These are phyloP conservation scores for Rasamsonia emersonii DNA, from an alignment of 2,329 filamentous ascomycete species.

Conservation along the genomic window DNA sequence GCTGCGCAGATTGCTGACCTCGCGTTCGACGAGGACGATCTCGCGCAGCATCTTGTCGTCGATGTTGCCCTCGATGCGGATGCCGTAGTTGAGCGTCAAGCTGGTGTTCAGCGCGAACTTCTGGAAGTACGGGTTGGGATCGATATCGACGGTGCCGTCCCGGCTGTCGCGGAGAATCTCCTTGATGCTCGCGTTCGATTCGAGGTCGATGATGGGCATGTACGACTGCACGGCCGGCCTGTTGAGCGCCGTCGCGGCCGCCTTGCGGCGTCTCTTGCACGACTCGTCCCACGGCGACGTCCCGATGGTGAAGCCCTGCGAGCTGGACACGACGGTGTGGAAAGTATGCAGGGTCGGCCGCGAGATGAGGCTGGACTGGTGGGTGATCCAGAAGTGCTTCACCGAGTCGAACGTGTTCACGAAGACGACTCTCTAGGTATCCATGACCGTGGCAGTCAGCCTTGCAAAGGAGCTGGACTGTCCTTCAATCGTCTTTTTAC, in stretches of 20 bases:
- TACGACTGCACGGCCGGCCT: constrained; percentile 67
- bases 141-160: constrained; percentile 54
- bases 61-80: constrained; percentile 62
- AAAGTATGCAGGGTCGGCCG: constrained; percentile 72
- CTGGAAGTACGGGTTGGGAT: constrained; percentile 65
- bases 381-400: constrained; percentile 63
- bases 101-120: constrained; percentile 69
- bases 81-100: constrained; percentile 69
- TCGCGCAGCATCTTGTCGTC: constrained; percentile 60
- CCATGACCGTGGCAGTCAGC: background rate
- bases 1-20: constrained; percentile 65
- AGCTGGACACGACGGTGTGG: constrained; percentile 66
- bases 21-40: constrained; percentile 66
- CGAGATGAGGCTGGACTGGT: constrained; percentile 68
- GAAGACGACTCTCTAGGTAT: constrained; percentile 56
- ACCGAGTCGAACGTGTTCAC: constrained; percentile 70
- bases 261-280: constrained; percentile 66
- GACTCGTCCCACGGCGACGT: constrained; percentile 77
- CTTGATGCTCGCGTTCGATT: constrained; percentile 61
- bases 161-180: constrained; percentile 60
- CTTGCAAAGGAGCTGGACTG: too few species aligned
- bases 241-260: constrained; percentile 69
- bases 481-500: constrained; percentile 40
- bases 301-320: constrained; percentile 72
- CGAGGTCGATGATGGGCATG: constrained; percentile 73